A percentile compares a stretch with the other conserved stretches of the same genome.
Conservation (phyloP, 768 basidiomycete genomes). For the Cystofilobasidium macerans region DNA sequence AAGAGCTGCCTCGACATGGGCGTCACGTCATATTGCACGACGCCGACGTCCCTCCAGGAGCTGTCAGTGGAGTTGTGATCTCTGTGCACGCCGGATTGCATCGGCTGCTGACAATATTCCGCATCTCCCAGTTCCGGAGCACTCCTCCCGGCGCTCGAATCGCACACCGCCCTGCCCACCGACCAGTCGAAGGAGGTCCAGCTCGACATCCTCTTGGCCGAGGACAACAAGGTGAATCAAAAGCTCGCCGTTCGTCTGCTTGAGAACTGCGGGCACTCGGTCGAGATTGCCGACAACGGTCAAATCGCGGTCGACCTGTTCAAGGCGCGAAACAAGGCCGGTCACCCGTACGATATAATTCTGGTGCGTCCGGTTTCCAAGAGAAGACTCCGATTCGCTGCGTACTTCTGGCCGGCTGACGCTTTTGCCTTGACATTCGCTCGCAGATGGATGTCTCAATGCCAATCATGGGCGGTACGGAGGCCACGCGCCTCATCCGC, state of each 20-base stretch:
- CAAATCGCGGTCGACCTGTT: constrained; percentile 25
- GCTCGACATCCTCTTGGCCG: constrained; percentile 88
- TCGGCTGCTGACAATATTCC: no score
- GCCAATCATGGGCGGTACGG: constrained; percentile 82
- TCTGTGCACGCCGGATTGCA: neutral
- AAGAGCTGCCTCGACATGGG: constrained; percentile 97
- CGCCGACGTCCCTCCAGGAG: constrained; percentile 76
- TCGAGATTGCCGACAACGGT: constrained; percentile 94
- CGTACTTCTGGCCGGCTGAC: constrained; percentile 6
- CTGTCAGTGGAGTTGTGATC: constrained; percentile 41
- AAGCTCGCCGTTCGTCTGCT: constrained; percentile 82
- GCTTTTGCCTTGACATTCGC: neutral
- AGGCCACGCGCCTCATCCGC: constrained; percentile 74
- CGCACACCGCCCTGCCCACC: constrained; percentile 81
- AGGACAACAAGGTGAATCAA: constrained; percentile 55
- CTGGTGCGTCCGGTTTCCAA: constrained; percentile 49
- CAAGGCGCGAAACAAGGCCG: constrained; percentile 44
- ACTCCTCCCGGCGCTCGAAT: constrained; percentile 84
- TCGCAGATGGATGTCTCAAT: constrained; percentile 82
- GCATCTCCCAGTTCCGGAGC: constrained; percentile 51
- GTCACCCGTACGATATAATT: constrained; percentile 78
- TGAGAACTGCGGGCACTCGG: constrained; percentile 87
- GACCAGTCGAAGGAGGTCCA: constrained; percentile 62
- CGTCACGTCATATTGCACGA: constrained; percentile 87
- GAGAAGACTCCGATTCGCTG: neutral